Evolutionary conservation across 805 yeast genomes (phyloP).

Genomic region (Yamadazyma scolyti): DNA sequence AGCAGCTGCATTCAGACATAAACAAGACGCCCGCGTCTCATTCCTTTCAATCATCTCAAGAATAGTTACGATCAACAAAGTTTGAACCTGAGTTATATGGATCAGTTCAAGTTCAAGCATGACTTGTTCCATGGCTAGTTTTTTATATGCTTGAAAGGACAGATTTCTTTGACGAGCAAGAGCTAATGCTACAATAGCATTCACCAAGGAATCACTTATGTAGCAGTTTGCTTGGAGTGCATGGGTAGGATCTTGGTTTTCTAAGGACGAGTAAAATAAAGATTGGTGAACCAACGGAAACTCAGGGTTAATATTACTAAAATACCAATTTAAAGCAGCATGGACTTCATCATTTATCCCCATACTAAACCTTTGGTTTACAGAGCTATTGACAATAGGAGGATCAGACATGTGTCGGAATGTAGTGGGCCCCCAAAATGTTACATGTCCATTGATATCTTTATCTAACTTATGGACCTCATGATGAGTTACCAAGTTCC

Average conservation of each 20-base stretch:
- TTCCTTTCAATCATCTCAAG: constrained; percentile 1
- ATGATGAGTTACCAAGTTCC: constrained; percentile 1
- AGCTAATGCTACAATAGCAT: constrained; percentile 1
- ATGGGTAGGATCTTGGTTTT: neutral
- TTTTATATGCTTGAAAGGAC: neutral
- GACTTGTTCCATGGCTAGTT: neutral
- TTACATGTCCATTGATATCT: neutral
- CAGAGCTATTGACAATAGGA: neutral
- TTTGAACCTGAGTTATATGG: constrained; percentile 1
- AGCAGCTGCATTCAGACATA: neutral
- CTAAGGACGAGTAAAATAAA: constrained; percentile 1
- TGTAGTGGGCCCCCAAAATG: constrained; percentile 1
- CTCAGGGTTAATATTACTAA: neutral
- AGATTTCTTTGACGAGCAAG: neutral
- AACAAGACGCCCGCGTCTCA: constrained; percentile 1
- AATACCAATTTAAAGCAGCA: neutral
- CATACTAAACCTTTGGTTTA: neutral
- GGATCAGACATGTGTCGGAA: constrained; percentile 1
- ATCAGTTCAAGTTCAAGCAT: constrained; percentile 1
- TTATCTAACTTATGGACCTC: neutral
- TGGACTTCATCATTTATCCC: neutral
- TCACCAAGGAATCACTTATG: neutral
- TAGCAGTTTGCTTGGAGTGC: neutral
- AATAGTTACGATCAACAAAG: neutral
- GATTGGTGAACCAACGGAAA: neutral